These are phyloP conservation scores for Lachnellula subtilissima DNA, from an alignment of 2,329 filamentous ascomycete species.

Conservation along the genomic window DNA sequence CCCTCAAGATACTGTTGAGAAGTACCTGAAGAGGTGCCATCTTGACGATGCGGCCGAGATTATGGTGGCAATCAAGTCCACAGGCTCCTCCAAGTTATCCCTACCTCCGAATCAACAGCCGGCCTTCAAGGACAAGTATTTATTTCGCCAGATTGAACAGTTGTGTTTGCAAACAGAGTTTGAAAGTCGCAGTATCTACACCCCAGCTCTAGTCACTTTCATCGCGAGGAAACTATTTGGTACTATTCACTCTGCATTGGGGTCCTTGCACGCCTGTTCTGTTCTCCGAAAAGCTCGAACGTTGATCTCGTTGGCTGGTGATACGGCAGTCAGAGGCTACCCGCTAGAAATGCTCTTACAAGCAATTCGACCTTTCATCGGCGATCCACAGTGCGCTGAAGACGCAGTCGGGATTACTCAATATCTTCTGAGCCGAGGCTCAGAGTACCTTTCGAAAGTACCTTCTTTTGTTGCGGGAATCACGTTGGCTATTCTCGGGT, in stretches of 20 bases:
- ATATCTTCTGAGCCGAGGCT: constrained; percentile 71
- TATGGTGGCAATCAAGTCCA: constrained; percentile 64
- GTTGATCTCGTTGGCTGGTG: constrained; percentile 71
- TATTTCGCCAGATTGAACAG: constrained; percentile 70
- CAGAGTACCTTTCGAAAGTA: constrained; percentile 55
- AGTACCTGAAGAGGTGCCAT: constrained; percentile 54
- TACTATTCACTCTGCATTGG: constrained; percentile 75
- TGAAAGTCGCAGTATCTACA: constrained; percentile 66
- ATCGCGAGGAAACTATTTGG: constrained; percentile 75
- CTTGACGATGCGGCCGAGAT: constrained; percentile 58
- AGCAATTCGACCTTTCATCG: constrained; percentile 71
- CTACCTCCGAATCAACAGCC: constrained; percentile 82
- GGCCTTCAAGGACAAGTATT: constrained; percentile 72
- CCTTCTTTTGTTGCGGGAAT: constrained; percentile 79
- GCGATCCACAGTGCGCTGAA: constrained; percentile 81
- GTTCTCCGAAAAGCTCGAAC: constrained; percentile 82
- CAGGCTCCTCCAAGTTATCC: constrained; percentile 58
- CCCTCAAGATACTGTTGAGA: constrained; percentile 70
- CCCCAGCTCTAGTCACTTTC: constrained; percentile 65
- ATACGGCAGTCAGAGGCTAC: constrained; percentile 70
- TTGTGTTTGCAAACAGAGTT: constrained; percentile 70
- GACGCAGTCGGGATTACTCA: constrained; percentile 83
- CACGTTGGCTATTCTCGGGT: constrained; percentile 72
- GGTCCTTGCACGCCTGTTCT: constrained; percentile 80
- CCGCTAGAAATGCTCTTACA: constrained; percentile 87